Conservation (phyloP, 257 asterid species). For the Salvia splendens region DNA sequence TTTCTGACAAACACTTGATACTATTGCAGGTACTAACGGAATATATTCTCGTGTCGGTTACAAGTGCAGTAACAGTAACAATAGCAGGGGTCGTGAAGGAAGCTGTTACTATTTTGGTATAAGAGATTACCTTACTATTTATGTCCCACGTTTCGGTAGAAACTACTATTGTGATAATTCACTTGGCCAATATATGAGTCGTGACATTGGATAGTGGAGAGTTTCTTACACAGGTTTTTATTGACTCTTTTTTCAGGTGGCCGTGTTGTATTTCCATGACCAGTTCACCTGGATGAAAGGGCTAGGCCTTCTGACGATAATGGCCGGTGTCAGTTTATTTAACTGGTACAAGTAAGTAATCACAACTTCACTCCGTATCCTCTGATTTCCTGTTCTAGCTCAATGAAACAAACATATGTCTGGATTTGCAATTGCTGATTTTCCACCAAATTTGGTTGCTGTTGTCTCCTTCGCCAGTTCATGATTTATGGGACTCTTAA, state of each 20-base stretch:
- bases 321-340: slow-evolving; percentile 90
- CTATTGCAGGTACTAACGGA: slow-evolving; percentile 89
- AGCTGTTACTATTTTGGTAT: slow-evolving; percentile 95
- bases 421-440: slow-evolving; percentile 4
- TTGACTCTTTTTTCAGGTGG: slow-evolving; percentile 60
- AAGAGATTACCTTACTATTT: slow-evolving; percentile 13
- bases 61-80: slow-evolving; percentile 98
- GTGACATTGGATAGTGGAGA: too few relatives aligned
- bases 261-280: slow-evolving; percentile 93
- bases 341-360: slow-evolving; percentile 99
- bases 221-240: slow-evolving; percentile 9
- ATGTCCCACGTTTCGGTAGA: slow-evolving; percentile 14
- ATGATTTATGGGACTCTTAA: not conserved
- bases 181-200: not conserved
- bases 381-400: not conserved
- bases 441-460: not conserved
- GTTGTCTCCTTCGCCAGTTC: not conserved
- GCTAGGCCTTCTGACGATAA: slow-evolving; percentile 71
- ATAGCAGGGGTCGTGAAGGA: slow-evolving; percentile 99
- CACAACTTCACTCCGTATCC: slow-evolving; percentile 24
- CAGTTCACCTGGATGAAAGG: slow-evolving; percentile 90
- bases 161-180: slow-evolving; percentile 19
- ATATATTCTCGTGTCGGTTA: slow-evolving; percentile 82
- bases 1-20: slow-evolving; percentile 17
- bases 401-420: slow-evolving; percentile 3